phyloP scores from a whole-genome alignment of 345 rosid species.

The Boechera divaricarpa region DNA sequence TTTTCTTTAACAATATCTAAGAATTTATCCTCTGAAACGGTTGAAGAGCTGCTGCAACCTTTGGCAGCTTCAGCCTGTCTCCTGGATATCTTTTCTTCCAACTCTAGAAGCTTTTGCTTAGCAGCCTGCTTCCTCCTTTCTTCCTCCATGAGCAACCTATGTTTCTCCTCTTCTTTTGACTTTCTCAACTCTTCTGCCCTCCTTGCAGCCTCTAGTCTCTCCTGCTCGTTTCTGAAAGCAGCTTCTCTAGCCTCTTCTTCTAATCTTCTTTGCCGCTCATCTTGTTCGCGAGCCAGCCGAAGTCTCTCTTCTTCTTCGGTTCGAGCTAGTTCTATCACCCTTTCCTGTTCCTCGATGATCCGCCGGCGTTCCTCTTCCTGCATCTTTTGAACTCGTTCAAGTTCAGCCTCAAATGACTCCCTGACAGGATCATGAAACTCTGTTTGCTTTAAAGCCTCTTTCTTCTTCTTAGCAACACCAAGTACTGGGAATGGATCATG shows the following conservation, averaged over 20 bases:
- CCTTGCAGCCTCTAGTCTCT: slow-evolving; percentile 67
- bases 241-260: slow-evolving; percentile 93
- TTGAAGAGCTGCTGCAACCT: slow-evolving; percentile 54
- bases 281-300: slow-evolving; percentile 77
- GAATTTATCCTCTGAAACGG: slow-evolving; percentile 57
- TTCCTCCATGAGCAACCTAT: slow-evolving; percentile 77
- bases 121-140: slow-evolving; percentile 98
- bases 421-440: slow-evolving; percentile 94
- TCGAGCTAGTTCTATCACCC: slow-evolving; percentile 77
- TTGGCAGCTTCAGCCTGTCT: slow-evolving; percentile 68
- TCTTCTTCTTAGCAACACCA: slow-evolving; percentile 82
- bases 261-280: slow-evolving; percentile 69
- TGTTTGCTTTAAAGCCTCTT: slow-evolving; percentile 67
- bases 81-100: slow-evolving; percentile 92
- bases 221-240: slow-evolving; percentile 91
- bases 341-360: slow-evolving; percentile 81
- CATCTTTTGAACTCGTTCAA: slow-evolving; percentile 94
- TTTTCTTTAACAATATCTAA: slow-evolving; percentile 56
- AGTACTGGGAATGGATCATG: slow-evolving; percentile 75
- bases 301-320: slow-evolving; percentile 92
- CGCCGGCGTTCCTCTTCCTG: slow-evolving; percentile 89
- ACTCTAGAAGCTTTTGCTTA: slow-evolving; percentile 88
- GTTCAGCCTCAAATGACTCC: slow-evolving; percentile 99
- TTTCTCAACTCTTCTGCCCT: slow-evolving; percentile 84
- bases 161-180: slow-evolving; percentile 93